Conservation (phyloP, 177 flowering plant species). For the Telopea speciosissima region DNA sequence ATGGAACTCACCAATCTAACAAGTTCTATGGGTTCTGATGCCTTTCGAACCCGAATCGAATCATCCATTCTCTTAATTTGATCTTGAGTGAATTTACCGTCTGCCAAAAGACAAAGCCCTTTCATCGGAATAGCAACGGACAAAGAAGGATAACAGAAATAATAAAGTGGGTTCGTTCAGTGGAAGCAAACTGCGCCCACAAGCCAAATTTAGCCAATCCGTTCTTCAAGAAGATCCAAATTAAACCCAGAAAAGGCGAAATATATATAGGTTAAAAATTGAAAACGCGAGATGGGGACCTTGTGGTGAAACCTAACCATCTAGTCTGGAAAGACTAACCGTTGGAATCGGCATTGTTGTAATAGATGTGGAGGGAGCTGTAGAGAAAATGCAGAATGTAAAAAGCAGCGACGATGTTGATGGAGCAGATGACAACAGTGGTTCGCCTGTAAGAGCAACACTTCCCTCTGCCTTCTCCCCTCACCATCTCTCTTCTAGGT, state of each 20-base stretch:
- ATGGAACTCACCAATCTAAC: constrained; percentile 49
- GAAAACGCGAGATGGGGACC: background rate
- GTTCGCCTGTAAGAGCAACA: constrained; percentile 60
- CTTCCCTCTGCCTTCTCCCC: constrained; percentile 34
- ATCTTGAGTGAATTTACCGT: constrained; percentile 54
- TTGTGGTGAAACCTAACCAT: background rate
- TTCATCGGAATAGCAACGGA: background rate
- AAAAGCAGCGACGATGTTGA: constrained; percentile 78
- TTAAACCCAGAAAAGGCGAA: constrained; percentile 4
- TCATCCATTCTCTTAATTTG: constrained; percentile 86
- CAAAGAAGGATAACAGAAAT: background rate
- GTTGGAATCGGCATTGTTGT: constrained; percentile 21
- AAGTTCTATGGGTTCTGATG: constrained; percentile 59
- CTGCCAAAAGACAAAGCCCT: constrained; percentile 28
- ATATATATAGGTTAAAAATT: background rate
- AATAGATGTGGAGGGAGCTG: constrained; percentile 50
- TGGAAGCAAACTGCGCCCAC: background rate
- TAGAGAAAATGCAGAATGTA: constrained; percentile 70
- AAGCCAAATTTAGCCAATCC: background rate
- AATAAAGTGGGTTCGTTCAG: background rate
- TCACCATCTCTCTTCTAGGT: constrained; percentile 42
- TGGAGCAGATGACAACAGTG: constrained; percentile 60
- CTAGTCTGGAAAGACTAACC: constrained; percentile 1
- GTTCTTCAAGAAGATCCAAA: background rate
- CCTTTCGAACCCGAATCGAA: constrained; percentile 63